phyloP scores from a whole-genome alignment of 1,139 yeast species.

The Yamadazyma dushanensis region DNA sequence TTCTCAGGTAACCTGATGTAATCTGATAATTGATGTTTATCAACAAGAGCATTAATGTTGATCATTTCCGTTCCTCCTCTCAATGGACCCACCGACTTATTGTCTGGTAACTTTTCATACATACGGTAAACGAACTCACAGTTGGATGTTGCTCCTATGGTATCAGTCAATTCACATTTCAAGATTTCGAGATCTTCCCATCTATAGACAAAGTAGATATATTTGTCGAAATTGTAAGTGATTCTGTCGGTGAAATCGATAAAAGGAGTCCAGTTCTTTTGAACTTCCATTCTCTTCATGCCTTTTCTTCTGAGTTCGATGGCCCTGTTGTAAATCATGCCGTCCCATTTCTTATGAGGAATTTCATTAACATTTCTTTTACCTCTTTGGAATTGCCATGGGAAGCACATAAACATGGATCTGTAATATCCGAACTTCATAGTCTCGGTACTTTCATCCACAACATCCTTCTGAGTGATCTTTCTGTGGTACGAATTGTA shows the following conservation, averaged over 20 bases:
- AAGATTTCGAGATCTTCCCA: slow-evolving; percentile 29
- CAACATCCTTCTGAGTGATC: slow-evolving; percentile 13
- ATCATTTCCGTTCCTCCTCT: slow-evolving; percentile 36
- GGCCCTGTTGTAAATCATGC: slow-evolving; percentile 23
- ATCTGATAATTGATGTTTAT: slow-evolving; percentile 19
- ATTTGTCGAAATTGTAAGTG: slow-evolving; percentile 17
- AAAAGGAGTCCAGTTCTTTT: slow-evolving; percentile 38
- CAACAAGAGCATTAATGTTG: slow-evolving; percentile 23
- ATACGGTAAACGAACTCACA: slow-evolving; percentile 29
- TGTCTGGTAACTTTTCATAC: slow-evolving; percentile 16
- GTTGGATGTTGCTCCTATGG: slow-evolving; percentile 24
- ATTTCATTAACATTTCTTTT: slow-evolving; percentile 29
- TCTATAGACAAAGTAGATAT: slow-evolving; percentile 28
- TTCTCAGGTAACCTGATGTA: slow-evolving; percentile 19
- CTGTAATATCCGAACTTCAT: slow-evolving; percentile 19
- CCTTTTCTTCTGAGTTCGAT: slow-evolving; percentile 27
- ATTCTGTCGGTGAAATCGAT: slow-evolving; percentile 19
- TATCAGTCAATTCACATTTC: slow-evolving; percentile 22
- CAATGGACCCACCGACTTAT: slow-evolving; percentile 27
- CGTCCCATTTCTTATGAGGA: slow-evolving; percentile 16
- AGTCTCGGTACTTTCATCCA: slow-evolving; percentile 21
- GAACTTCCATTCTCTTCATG: slow-evolving; percentile 15
- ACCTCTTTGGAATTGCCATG: slow-evolving; percentile 41
- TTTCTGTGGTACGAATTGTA: slow-evolving; percentile 35
- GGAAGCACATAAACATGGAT: slow-evolving; percentile 32